Base-by-base conservation (phyloP, 768 basidiomycete genomes). In the Termitomyces sp. region DNA sequence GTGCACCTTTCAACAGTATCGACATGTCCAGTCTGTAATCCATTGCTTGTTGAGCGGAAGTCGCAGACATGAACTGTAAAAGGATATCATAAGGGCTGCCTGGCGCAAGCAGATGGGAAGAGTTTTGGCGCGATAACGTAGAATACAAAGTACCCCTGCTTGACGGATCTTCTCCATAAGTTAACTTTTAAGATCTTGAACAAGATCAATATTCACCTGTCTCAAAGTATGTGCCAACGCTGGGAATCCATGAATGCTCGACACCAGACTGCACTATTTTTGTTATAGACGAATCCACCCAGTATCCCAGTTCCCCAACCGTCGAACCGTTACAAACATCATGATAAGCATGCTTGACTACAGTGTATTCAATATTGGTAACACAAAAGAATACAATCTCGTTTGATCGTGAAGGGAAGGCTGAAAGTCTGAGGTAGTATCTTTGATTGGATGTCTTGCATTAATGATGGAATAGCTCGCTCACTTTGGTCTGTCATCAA, bases 221-320 rank as follows among this genome's bases (percentile, higher is more conserved):
- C 33, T 77, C 75, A 27, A 81, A 65, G 66, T 83, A 88, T 4
- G 68, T 69, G 31, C 72, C 72, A 5, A 77, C 71, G 67, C 83
- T 80, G 30, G 84, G 88, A 41, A 87, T 78, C 58, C 80, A 76
- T 7, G 76, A 76, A 61, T 89, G 82, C 65, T 93, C 92, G 7
- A 91, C 66, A 0, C 96, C 95, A 0, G 85, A 79, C 70, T 95
- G 91, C 8, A 90, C 71, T 66, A 98, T 83, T 55, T 85, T 84
- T 20, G 96, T 96, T 7, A 79, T 68, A 1, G 77, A 69, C 1
- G 86, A 73, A 65, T 98, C 92, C 20, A 97, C 78, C 81, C 90
- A 91, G 66, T 89, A 95, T 0, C 96, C 96, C 18, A 95, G 68
- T 65, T 91, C 85, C 5, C 89, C 91, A 20, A 80, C 70, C 0